phyloP scores from a whole-genome alignment of 2,329 filamentous ascomycete species.

The Cladosporium sp. region DNA sequence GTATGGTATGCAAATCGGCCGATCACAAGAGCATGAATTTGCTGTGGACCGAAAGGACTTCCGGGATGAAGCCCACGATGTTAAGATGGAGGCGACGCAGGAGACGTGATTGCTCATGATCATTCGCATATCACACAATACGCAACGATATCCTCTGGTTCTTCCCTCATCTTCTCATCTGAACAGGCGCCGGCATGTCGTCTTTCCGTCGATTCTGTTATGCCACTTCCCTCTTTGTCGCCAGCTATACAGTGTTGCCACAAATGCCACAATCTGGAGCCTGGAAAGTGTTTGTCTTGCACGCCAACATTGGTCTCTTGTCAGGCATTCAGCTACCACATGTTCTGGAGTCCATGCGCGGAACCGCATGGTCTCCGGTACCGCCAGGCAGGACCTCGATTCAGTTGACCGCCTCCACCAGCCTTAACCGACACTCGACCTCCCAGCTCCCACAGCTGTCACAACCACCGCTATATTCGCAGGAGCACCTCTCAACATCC shows the following conservation, averaged over 20 bases:
- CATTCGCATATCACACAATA: not conserved
- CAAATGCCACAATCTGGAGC: not conserved
- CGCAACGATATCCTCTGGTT: not conserved
- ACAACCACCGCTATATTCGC: slow-evolving; percentile 3
- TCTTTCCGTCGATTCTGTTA: not conserved
- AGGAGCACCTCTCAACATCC: slow-evolving; percentile 15
- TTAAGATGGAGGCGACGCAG: slow-evolving; percentile 1
- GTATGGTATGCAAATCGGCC: slow-evolving; percentile 1
- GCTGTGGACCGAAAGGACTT: not conserved
- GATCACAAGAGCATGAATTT: not conserved
- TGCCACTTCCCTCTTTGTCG: not conserved
- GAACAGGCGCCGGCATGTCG: not conserved
- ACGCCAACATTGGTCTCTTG: not conserved
- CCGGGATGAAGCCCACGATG: not conserved
- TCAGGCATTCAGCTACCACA: not conserved
- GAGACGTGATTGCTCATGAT: slow-evolving; percentile 6
- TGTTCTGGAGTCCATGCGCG: not conserved
- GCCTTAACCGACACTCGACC: slow-evolving; percentile 12
- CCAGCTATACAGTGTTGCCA: not conserved
- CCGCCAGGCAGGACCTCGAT: not conserved
- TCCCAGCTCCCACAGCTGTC: slow-evolving; percentile 18
- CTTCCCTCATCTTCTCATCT: not conserved
- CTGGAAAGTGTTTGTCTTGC: not conserved
- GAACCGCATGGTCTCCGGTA: not conserved
- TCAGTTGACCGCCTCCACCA: not conserved